Conservation (phyloP, 2,329 filamentous ascomycete species). For the Trichoderma sp. region DNA sequence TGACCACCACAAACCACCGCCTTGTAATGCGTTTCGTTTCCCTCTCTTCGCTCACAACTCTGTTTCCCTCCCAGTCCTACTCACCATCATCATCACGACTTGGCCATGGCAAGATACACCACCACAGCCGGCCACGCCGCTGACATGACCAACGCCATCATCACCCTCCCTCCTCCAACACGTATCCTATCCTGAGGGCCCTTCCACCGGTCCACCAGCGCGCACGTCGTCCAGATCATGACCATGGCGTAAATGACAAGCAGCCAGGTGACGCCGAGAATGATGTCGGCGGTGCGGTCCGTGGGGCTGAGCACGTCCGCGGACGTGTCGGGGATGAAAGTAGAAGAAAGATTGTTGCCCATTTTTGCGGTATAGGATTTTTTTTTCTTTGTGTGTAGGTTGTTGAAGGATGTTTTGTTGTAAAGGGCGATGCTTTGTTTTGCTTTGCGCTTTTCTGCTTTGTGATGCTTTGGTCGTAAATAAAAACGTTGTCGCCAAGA, state of each 20-base stretch:
- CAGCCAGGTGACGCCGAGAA: conserved; percentile 40
- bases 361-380: conserved; percentile 30
- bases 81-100: conserved; percentile 2
- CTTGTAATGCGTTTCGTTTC: background rate
- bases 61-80: background rate
- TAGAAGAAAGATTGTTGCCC: conserved; percentile 45
- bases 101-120: conserved; percentile 34
- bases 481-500: background rate
- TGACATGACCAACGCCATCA: conserved; percentile 38
- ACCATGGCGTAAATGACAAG: conserved; percentile 40
- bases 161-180: conserved; percentile 32
- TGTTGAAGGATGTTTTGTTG: background rate
- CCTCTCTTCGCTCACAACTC: background rate
- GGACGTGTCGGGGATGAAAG: conserved; percentile 41
- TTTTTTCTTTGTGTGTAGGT: background rate
- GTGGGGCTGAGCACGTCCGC: conserved; percentile 34
- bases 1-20: background rate
- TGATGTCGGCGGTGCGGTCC: conserved; percentile 36
- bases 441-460: background rate
- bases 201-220: conserved; percentile 46
- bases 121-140: conserved; percentile 41
- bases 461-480: background rate
- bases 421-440: background rate
- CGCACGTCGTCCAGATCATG: conserved; percentile 46
- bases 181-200: conserved; percentile 39